Percentiles rank a stretch among this genome's conserved stretches.
phyloP scores from a whole-genome alignment of 2,329 filamentous ascomycete genomes.

The Malbranchea zuffiana region DNA sequence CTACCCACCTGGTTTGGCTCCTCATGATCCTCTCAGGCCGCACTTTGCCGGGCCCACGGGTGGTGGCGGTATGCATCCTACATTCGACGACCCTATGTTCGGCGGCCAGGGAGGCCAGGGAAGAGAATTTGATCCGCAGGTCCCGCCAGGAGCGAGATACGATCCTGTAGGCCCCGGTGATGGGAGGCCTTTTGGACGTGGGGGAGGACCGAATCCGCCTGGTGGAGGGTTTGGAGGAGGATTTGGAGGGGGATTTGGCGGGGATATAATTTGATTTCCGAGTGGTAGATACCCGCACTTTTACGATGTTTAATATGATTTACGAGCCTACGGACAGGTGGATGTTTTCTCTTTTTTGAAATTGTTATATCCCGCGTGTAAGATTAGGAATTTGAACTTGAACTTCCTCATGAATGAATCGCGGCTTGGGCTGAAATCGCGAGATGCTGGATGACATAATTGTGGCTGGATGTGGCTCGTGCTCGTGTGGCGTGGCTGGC shows the following conservation, averaged over 20 bases:
- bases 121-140: slow-evolving; percentile 54
- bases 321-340: no score
- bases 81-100: slow-evolving; percentile 84
- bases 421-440: no score
- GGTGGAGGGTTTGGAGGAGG: slow-evolving; percentile 25
- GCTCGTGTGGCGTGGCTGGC: no score
- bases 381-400: no score
- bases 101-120: slow-evolving; percentile 43
- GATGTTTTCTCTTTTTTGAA: no score
- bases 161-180: slow-evolving; percentile 72
- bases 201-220: slow-evolving; percentile 40
- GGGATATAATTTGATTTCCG: slow-evolving; percentile 34
- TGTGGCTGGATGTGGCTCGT: no score
- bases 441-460: no score
- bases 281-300: no score
- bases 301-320: no score
- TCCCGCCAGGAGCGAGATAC: slow-evolving; percentile 80
- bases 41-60: slow-evolving; percentile 54
- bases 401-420: no score
- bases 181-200: slow-evolving; percentile 39
- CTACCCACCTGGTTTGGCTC: slow-evolving; percentile 75
- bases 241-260: slow-evolving; percentile 46
- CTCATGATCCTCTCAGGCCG: slow-evolving; percentile 66
- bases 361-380: no score
- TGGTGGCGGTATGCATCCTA: slow-evolving; percentile 85